These are phyloP conservation scores for Chaetomium sp. DNA, from an alignment of 2,329 filamentous ascomycete genomes.

Conservation along the genomic window DNA sequence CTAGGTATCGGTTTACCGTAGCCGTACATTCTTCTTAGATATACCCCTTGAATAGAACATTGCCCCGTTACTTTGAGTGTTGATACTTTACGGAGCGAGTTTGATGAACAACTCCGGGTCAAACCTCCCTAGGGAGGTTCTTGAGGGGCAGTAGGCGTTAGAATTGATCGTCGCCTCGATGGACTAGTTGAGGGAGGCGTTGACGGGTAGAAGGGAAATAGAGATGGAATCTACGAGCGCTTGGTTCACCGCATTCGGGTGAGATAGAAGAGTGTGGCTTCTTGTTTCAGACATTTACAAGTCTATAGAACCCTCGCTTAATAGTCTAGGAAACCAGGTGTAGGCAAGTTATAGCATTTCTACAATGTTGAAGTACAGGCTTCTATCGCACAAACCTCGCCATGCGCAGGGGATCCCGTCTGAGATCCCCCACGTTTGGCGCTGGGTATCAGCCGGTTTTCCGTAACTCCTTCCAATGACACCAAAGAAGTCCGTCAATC, in stretches of 20 bases:
- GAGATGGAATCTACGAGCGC: neutral
- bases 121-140: neutral
- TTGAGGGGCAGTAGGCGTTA: neutral
- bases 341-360: constrained; percentile 16
- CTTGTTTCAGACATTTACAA: no score
- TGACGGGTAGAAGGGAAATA: no score
- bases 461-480: constrained; percentile 17
- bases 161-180: no score
- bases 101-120: neutral
- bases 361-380: constrained; percentile 25
- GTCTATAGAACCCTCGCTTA: no score
- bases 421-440: constrained; percentile 3
- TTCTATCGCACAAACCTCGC: constrained; percentile 21
- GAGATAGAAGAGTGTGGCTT: no score
- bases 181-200: no score
- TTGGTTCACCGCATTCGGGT: neutral
- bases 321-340: neutral
- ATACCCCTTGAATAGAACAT: constrained; percentile 23
- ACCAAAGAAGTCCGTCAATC: constrained; percentile 15
- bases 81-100: neutral
- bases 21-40: constrained; percentile 9
- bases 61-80: neutral
- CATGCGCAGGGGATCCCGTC: constrained; percentile 1
- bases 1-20: neutral
- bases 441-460: constrained; percentile 18